Evolutionary conservation across 192 early-diverging fungal species (phyloP).

Genomic region (Gigaspora rosea): DNA sequence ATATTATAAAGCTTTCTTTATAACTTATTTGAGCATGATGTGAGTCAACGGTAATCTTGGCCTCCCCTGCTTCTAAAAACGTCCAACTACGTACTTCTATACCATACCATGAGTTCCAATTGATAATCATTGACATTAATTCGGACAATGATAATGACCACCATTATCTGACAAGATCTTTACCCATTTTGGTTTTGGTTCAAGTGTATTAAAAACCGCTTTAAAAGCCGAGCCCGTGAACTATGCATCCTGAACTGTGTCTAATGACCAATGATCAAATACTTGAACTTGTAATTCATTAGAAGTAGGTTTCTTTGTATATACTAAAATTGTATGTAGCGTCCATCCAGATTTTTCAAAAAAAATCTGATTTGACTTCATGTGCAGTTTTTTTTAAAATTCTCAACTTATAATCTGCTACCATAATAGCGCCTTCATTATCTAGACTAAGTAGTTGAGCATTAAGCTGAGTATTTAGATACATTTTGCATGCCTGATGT

Average conservation of each 20-base stretch:
- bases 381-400: neutral
- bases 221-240: no score
- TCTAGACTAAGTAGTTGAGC: neutral
- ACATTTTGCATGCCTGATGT: neutral
- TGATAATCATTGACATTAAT: neutral
- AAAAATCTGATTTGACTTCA: neutral
- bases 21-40: no score
- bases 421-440: neutral
- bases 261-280: neutral
- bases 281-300: neutral
- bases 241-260: no score
- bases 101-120: constrained; percentile 2
- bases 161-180: no score
- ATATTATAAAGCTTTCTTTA: no score
- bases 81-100: neutral
- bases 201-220: neutral
- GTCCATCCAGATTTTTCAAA: neutral
- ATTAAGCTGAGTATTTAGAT: neutral
- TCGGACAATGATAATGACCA: no score
- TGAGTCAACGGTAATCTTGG: no score
- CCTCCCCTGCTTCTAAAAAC: no score
- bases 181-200: no score
- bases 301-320: neutral
- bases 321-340: neutral
- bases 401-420: neutral